Evolutionary conservation across 257 asterid genomes (phyloP).

Genomic region (Haberlea rhodopensis): DNA sequence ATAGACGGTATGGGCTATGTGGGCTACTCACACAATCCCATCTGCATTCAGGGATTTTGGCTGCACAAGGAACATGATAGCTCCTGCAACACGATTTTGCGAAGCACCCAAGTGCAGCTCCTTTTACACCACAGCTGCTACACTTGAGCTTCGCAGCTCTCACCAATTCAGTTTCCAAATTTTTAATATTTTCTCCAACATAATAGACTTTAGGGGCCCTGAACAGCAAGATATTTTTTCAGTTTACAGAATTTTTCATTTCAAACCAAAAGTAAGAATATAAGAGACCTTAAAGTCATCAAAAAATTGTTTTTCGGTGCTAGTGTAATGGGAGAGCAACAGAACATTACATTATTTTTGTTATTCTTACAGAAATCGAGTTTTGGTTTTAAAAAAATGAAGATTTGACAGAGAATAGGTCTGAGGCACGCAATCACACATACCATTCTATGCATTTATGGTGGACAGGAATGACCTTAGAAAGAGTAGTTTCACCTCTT

Average conservation of each 20-base stretch:
- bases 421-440: conserved; percentile 15
- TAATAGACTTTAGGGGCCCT: conserved; percentile 85
- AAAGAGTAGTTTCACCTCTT: conserved; percentile 33
- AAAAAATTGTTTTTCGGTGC: too few relatives aligned
- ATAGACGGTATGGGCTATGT: conserved; percentile 12
- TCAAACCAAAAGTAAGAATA: too few relatives aligned
- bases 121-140: conserved; percentile 77
- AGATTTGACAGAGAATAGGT: conserved; percentile 13
- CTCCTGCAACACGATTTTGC: conserved; percentile 74
- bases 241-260: too few relatives aligned
- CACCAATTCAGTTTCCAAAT: conserved; percentile 72
- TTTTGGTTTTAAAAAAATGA: not conserved
- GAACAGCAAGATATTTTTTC: conserved; percentile 12
- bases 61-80: conserved; percentile 87
- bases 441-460: conserved; percentile 86
- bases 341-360: not conserved
- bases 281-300: too few relatives aligned
- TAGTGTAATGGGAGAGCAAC: too few relatives aligned
- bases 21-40: conserved; percentile 72
- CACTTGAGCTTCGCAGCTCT: conserved; percentile 96
- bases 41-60: conserved; percentile 63
- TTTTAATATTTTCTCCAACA: conserved; percentile 59
- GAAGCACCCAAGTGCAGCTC: conserved; percentile 96
- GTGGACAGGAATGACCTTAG: conserved; percentile 63
- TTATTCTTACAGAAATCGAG: not conserved